Percentiles rank a stretch among this genome's conserved stretches.
These are phyloP conservation scores for Clavispora santaluciae DNA, from an alignment of 805 yeast genomes.

Conservation along the genomic window DNA sequence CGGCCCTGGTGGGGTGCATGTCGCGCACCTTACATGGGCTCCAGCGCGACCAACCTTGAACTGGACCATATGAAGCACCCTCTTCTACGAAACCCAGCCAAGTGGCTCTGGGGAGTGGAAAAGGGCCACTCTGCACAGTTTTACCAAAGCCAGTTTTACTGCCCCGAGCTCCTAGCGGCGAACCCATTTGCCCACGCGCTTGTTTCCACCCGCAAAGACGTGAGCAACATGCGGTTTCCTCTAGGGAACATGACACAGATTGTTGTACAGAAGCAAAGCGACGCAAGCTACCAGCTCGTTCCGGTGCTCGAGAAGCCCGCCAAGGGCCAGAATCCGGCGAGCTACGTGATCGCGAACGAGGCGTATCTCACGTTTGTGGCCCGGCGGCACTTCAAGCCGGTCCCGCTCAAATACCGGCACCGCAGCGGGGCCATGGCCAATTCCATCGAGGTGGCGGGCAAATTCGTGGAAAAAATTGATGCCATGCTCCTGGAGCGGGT, in stretches of 20 bases:
- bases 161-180: slow-evolving; percentile 10
- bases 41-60: background rate
- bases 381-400: slow-evolving; percentile 17
- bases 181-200: slow-evolving; percentile 29
- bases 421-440: slow-evolving; percentile 6
- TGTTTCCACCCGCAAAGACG: slow-evolving; percentile 22
- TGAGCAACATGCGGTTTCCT: slow-evolving; percentile 21
- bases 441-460: slow-evolving; percentile 5
- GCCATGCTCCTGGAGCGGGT: slow-evolving; percentile 4
- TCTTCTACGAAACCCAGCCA: slow-evolving; percentile 25
- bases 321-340: slow-evolving; percentile 18
- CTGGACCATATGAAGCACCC: slow-evolving; percentile 23
- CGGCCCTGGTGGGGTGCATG: background rate
- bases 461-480: slow-evolving; percentile 13
- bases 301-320: slow-evolving; percentile 17
- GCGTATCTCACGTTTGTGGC: slow-evolving; percentile 16
- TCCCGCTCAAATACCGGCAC: slow-evolving; percentile 23
- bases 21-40: background rate
- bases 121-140: slow-evolving; percentile 19
- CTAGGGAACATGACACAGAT: slow-evolving; percentile 23
- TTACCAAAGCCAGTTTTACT: slow-evolving; percentile 17
- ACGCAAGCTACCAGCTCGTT: slow-evolving; percentile 4
- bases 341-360: slow-evolving; percentile 23
- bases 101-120: slow-evolving; percentile 19
- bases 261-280: slow-evolving; percentile 7